Percentiles rank a stretch among this genome's conserved stretches.
Conservation (phyloP, 352 stramenopile species). For the Phytophthora sojae region DNA sequence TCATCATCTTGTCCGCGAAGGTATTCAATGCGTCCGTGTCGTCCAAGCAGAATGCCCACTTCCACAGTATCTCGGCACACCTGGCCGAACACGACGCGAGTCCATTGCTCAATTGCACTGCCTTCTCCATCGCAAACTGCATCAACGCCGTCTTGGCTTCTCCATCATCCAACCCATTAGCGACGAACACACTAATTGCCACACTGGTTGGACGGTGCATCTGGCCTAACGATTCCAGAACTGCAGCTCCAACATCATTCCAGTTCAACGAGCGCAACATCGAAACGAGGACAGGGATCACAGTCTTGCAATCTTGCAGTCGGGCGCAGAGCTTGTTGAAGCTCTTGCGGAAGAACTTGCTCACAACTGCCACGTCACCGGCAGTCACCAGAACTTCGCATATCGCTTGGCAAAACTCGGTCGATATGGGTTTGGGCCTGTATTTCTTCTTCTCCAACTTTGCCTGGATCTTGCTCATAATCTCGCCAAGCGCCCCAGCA, state of each 20-base stretch:
- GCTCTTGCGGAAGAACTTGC: conserved; percentile 13
- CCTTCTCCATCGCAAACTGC: neutral
- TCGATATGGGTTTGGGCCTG: neutral
- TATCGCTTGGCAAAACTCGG: conserved; percentile 10
- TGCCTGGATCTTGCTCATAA: conserved; percentile 5
- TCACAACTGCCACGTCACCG: conserved; percentile 14
- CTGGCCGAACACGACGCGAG: neutral
- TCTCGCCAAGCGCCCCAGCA: neutral
- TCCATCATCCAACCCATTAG: conserved; percentile 1
- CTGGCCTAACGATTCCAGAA: neutral
- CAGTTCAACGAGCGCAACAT: conserved; percentile 18
- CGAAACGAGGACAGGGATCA: neutral
- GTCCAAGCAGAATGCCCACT: conserved; percentile 5
- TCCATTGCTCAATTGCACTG: neutral
- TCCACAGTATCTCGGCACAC: conserved; percentile 8
- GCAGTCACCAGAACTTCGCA: conserved; percentile 14
- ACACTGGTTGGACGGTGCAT: neutral
- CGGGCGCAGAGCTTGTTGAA: conserved; percentile 5
- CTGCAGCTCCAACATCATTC: conserved; percentile 5
- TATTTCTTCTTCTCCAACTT: conserved; percentile 2
- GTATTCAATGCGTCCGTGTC: neutral
- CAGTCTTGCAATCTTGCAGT: conserved; percentile 7
- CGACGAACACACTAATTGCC: neutral
- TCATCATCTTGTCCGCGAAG: conserved; percentile 5
- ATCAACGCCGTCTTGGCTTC: neutral